phyloP scores from a whole-genome alignment of 1,284 basidiomycete genomes.

The Pseudozyma hubeiensis region DNA sequence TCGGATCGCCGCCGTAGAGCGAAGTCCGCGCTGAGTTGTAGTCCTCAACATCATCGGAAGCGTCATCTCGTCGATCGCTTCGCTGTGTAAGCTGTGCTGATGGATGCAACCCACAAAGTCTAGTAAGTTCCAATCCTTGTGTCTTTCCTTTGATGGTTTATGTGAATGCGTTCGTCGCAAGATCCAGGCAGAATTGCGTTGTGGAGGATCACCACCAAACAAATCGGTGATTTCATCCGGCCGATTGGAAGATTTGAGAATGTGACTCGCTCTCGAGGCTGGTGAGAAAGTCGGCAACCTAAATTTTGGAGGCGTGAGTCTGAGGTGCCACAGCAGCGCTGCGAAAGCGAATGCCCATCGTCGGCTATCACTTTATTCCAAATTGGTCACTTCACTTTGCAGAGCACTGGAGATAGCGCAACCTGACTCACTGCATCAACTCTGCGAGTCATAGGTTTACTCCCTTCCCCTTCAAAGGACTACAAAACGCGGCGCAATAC shows the following conservation, averaged over 20 bases:
- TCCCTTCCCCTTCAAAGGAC: neutral
- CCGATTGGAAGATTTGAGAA: conserved; percentile 37
- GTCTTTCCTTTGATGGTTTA: too few species aligned
- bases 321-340: conserved; percentile 1
- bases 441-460: conserved; percentile 14
- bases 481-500: neutral
- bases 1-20: conserved; percentile 12
- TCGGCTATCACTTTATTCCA: conserved; percentile 6
- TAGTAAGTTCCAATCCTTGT: too few species aligned
- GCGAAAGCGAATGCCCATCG: neutral
- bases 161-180: neutral
- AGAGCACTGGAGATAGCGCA: neutral
- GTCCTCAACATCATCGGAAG: conserved; percentile 42
- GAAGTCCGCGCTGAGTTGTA: conserved; percentile 34
- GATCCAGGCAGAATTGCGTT: conserved; percentile 3
- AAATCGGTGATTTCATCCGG: conserved; percentile 4
- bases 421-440: neutral
- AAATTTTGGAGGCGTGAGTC: conserved; percentile 6
- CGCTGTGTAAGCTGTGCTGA: too few species aligned
- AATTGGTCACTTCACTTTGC: neutral
- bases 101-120: too few species aligned
- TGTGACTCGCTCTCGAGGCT: conserved; percentile 25
- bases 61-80: conserved; percentile 10
- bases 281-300: conserved; percentile 25
- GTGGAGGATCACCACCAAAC: conserved; percentile 8